Evolutionary conservation across 306 rosid genomes (phyloP), one percentile per base, ranked within the genome.

Genomic region (Adenanthera pavonina): DNA sequence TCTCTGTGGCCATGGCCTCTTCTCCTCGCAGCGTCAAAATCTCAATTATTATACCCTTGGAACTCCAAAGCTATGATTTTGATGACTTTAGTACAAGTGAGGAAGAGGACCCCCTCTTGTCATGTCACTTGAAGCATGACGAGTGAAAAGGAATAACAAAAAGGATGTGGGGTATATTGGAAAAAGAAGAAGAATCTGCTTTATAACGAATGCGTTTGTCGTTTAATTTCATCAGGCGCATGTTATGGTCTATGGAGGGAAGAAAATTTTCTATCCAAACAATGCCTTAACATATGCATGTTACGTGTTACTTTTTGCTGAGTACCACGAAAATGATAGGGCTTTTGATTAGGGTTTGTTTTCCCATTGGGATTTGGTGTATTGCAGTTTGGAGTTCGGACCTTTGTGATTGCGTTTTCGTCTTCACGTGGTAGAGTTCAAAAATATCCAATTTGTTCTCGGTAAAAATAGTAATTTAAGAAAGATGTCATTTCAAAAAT

Each of bases 1-100:
- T 57, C 49, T 94, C 92, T 48, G 85, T 92, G 65, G 95, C 92
- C 95, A 90, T 91, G 57, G 78, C 70, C 69, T 36, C 74, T 25
- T 20, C 49, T 35, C 48, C 44, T 35, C n/a, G 70, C 15, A 6
- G 44, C 5, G 19, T 36, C 20, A 7, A 40, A 68, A n/a, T 20
- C 73, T n/a, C 53, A 8, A 56, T 48, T 25, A 12, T 34, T 60
- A 30, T 74, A 47, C 46, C 78, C 46, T 16, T 38, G 20, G 35
- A 62, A 10, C 44, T 12, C 44, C 70, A 38, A 36, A 44, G 54
- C 36, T 10, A 3, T 5, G 38, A 4, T 46, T 69, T 44, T 69
- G 54, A 69, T 15, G 36, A 20, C 52, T 35, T 40, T 9, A 40
- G 4, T 17, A 43, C 52, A 15, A 10, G 49, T 20, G 53, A 6